Evolutionary conservation across 495 filamentous ascomycete species (phyloP).

Genomic region (Aspergillus steynii): DNA sequence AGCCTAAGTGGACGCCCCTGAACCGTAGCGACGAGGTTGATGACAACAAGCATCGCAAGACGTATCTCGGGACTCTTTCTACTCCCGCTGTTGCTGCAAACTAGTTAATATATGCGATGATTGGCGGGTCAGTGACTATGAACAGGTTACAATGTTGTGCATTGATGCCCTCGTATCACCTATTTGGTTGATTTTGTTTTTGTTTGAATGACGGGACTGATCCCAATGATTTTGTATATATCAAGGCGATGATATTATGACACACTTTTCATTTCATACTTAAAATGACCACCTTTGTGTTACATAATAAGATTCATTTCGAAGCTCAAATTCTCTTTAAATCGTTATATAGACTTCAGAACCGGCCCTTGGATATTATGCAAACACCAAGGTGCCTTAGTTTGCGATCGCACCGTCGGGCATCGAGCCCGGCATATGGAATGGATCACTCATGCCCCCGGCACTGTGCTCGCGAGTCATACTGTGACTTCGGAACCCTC

Average conservation of each 20-base stretch:
- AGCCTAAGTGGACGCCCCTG: constrained; percentile 97
- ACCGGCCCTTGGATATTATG: not conserved
- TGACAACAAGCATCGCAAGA: constrained; percentile 71
- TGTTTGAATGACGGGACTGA: not conserved
- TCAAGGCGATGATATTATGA: constrained; percentile 18
- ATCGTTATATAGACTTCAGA: not conserved
- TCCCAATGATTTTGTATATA: constrained; percentile 17
- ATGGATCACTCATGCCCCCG: constrained; percentile 32
- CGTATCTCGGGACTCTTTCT: constrained; percentile 59
- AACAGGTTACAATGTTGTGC: not conserved
- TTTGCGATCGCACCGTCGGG: constrained; percentile 2
- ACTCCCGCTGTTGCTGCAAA: constrained; percentile 30
- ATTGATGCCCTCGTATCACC: not conserved
- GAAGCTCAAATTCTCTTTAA: not conserved
- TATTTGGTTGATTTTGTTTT: not conserved
- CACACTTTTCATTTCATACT: constrained; percentile 3
- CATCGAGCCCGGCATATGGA: constrained; percentile 32
- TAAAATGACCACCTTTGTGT: not conserved
- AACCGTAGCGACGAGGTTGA: constrained; percentile 81
- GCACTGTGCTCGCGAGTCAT: constrained; percentile 37
- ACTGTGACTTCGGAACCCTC: constrained; percentile 37
- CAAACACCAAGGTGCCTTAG: not conserved
- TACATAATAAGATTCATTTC: constrained; percentile 1
- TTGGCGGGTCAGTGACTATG: not conserved
- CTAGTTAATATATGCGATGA: constrained; percentile 9